phyloP scores from a whole-genome alignment of 225 moss, liverwort and hornwort genomes.

The Asterella californica region DNA sequence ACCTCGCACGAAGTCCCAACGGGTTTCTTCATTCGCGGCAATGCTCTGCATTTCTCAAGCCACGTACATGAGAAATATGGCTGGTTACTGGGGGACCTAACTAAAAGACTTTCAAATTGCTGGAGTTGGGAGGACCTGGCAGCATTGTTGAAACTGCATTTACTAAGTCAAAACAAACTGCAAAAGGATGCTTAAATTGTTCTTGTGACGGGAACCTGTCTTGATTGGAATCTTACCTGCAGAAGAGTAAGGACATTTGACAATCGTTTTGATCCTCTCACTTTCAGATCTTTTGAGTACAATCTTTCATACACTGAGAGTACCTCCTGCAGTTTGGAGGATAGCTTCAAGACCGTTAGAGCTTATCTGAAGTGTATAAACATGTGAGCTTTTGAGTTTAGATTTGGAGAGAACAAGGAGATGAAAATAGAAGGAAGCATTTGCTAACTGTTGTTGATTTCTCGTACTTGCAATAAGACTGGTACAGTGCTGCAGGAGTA shows the following conservation, averaged over 20 bases:
- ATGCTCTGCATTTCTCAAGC: constrained; percentile 48
- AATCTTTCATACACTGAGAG: constrained; percentile 54
- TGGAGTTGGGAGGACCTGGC: not conserved
- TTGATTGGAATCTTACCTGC: constrained; percentile 48
- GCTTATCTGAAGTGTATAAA: constrained; percentile 9
- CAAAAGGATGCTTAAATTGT: not conserved
- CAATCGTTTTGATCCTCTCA: constrained; percentile 82
- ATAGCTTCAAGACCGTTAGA: not conserved
- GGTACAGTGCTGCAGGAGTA: constrained; percentile 71
- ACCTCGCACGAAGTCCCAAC: constrained; percentile 72
- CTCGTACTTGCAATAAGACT: constrained; percentile 72
- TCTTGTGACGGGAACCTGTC: not conserved
- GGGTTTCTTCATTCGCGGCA: constrained; percentile 77
- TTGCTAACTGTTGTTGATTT: not conserved
- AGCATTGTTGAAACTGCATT: not conserved
- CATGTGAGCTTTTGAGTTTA: not conserved
- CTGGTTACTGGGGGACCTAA: not conserved
- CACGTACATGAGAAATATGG: not conserved
- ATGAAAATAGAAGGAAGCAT: not conserved
- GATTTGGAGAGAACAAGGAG: not conserved
- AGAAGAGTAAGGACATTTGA: constrained; percentile 81
- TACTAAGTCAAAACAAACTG: not conserved
- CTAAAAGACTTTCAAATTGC: not conserved
- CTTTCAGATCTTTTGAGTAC: constrained; percentile 62
- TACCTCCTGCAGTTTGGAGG: constrained; percentile 56